Conservation (phyloP, 768 basidiomycete species). For the Boletus tylopilopsis region DNA sequence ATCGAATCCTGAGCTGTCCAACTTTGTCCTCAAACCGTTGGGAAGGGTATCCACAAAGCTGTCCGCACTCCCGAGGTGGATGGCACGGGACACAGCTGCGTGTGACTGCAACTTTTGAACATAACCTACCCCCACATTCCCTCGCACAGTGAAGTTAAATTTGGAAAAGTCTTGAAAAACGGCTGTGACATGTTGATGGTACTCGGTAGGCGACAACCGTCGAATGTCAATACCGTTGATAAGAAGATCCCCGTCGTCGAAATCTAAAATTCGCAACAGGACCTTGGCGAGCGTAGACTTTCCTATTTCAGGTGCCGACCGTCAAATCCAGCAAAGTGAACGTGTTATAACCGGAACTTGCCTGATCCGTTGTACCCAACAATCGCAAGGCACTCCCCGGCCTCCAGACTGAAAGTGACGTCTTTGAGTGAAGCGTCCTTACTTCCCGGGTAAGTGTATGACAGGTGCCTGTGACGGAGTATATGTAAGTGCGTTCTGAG, state of each 20-base stretch:
- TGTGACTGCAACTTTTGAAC: slow-evolving; percentile 59
- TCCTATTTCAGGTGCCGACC: slow-evolving; percentile 40
- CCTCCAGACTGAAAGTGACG: slow-evolving; percentile 63
- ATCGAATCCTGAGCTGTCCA: slow-evolving; percentile 63
- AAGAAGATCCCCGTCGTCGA: slow-evolving; percentile 61
- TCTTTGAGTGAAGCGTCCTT: slow-evolving; percentile 63
- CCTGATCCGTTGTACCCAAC: slow-evolving; percentile 86
- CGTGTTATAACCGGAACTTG: slow-evolving; percentile 28
- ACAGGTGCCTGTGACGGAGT: slow-evolving; percentile 44
- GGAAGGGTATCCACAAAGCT: slow-evolving; percentile 63
- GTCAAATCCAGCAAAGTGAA: slow-evolving; percentile 11
- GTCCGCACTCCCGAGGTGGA: slow-evolving; percentile 69
- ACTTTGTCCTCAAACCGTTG: slow-evolving; percentile 65
- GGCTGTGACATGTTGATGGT: slow-evolving; percentile 71
- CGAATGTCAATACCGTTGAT: slow-evolving; percentile 72
- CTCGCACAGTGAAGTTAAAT: slow-evolving; percentile 70
- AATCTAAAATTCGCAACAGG: slow-evolving; percentile 74
- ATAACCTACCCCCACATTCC: slow-evolving; percentile 84
- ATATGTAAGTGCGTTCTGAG: slow-evolving; percentile 10
- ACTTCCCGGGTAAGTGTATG: slow-evolving; percentile 79
- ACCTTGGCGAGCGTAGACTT: slow-evolving; percentile 87
- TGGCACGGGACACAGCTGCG: slow-evolving; percentile 57
- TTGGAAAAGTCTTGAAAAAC: slow-evolving; percentile 87
- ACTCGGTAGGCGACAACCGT: slow-evolving; percentile 59
- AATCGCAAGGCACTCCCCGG: slow-evolving; percentile 81